A percentile compares a stretch with the other conserved stretches of the same genome.
phyloP scores from a whole-genome alignment of 257 asterid species.

The Salvia hispanica region DNA sequence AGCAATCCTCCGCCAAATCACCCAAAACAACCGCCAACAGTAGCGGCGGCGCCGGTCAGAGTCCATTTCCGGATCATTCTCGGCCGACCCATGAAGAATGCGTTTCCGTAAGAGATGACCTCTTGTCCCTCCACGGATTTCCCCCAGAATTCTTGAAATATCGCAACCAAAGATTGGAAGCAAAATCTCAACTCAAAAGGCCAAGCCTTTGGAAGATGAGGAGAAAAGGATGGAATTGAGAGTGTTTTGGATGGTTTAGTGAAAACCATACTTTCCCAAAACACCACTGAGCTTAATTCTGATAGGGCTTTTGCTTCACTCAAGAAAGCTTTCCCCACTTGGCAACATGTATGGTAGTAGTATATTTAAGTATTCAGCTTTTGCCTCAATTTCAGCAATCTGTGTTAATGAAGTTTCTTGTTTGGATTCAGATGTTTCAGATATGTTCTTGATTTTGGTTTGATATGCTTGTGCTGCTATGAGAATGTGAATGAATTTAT shows the following conservation, averaged over 20 bases:
- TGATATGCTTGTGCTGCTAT: conserved; percentile 15
- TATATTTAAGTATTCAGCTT: conserved; percentile 8
- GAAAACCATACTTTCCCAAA: conserved; percentile 74
- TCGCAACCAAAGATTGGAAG: conserved; percentile 55
- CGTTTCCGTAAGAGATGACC: conserved; percentile 64
- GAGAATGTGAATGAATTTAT: not conserved
- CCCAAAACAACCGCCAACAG: conserved; percentile 32
- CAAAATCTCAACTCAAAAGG: conserved; percentile 10
- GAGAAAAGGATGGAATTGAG: conserved; percentile 41
- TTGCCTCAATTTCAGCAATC: not conserved
- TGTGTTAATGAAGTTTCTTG: not conserved
- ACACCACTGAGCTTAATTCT: conserved; percentile 79
- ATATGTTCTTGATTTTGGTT: conserved; percentile 10
- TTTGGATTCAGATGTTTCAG: not conserved
- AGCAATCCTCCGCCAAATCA: conserved; percentile 40
- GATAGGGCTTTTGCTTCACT: conserved; percentile 80
- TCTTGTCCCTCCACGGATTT: conserved; percentile 74
- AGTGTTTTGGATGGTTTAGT: conserved; percentile 79
- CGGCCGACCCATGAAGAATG: conserved; percentile 78
- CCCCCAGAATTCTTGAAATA: conserved; percentile 73
- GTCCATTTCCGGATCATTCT: conserved; percentile 32
- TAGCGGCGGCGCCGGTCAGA: conserved; percentile 18
- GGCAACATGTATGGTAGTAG: conserved; percentile 79
- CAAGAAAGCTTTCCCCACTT: conserved; percentile 68
- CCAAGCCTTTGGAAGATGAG: conserved; percentile 32